phyloP scores from a whole-genome alignment of 192 early-diverging fungal genomes.

The Mortierella hygrophila region DNA sequence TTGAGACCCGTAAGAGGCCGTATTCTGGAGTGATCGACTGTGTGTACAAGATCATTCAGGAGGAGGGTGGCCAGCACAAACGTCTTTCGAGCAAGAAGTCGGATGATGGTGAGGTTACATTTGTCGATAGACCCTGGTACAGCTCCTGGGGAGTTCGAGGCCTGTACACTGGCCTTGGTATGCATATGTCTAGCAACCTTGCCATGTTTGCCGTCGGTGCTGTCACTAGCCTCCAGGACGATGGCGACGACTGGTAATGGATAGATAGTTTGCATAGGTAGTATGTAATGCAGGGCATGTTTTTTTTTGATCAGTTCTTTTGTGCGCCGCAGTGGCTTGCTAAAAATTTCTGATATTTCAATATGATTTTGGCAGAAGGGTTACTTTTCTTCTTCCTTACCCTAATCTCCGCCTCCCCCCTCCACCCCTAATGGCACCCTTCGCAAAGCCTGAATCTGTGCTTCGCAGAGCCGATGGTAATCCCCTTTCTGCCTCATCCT shows the following conservation, averaged over 20 bases:
- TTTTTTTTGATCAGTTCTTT: neutral
- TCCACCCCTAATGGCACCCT: conserved; percentile 50
- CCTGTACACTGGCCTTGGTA: conserved; percentile 77
- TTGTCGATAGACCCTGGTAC: conserved; percentile 41
- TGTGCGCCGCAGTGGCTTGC: neutral
- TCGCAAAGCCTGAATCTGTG: conserved; percentile 58
- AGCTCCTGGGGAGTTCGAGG: conserved; percentile 72
- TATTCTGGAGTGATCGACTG: conserved; percentile 82
- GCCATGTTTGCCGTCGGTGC: conserved; percentile 71
- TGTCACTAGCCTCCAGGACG: conserved; percentile 68
- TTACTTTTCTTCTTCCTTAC: conserved; percentile 18
- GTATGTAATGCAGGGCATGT: neutral
- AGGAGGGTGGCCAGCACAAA: conserved; percentile 73
- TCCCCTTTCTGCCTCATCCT: neutral
- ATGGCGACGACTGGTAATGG: conserved; percentile 46
- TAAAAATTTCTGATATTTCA: conserved; percentile 3
- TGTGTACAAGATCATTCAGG: conserved; percentile 74
- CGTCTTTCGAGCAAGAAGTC: conserved; percentile 24
- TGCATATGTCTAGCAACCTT: conserved; percentile 73
- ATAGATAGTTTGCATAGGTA: neutral
- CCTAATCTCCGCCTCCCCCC: conserved; percentile 20
- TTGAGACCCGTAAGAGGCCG: conserved; percentile 75
- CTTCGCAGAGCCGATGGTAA: conserved; percentile 60
- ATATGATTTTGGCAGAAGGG: neutral
- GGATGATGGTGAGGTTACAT: neutral